Percentiles rank a stretch among this genome's conserved stretches.
Evolutionary conservation across 371 early-diverging fungal species (phyloP).

Genomic region (Mortierella sp.): DNA sequence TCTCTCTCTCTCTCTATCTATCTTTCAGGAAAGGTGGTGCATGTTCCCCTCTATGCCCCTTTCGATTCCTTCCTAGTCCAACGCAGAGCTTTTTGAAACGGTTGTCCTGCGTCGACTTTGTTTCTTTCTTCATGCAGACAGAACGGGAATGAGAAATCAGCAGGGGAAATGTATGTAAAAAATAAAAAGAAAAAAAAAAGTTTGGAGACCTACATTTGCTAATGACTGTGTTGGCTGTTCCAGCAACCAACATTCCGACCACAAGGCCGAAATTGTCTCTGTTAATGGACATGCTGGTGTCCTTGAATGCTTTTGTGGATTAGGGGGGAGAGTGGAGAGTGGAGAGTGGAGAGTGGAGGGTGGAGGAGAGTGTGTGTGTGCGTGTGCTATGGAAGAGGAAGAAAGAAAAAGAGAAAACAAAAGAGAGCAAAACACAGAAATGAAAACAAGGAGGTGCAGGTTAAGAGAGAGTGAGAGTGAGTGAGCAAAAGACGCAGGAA

Average conservation of each 20-base stretch:
- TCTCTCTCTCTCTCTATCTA: no score
- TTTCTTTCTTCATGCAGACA: no score
- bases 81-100: no score
- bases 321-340: background rate
- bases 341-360: background rate
- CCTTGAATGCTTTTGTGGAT: background rate
- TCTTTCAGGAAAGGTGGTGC: no score
- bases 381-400: background rate
- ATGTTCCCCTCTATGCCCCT: no score
- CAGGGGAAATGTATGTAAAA: no score
- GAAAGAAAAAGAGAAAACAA: background rate
- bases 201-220: constrained; percentile 76
- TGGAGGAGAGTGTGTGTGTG: constrained; percentile 1
- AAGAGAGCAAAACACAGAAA: no score
- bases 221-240: constrained; percentile 86
- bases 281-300: constrained; percentile 47
- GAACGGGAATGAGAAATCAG: no score
- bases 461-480: constrained; percentile 1
- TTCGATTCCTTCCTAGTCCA: no score
- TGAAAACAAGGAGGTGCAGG: background rate
- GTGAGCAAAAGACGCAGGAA: background rate
- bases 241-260: constrained; percentile 83
- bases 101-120: no score
- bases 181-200: no score
- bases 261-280: constrained; percentile 61